A percentile compares a stretch with the other conserved stretches of the same genome.
Evolutionary conservation across 306 rosid genomes (phyloP).

Genomic region (Vigna angularis): DNA sequence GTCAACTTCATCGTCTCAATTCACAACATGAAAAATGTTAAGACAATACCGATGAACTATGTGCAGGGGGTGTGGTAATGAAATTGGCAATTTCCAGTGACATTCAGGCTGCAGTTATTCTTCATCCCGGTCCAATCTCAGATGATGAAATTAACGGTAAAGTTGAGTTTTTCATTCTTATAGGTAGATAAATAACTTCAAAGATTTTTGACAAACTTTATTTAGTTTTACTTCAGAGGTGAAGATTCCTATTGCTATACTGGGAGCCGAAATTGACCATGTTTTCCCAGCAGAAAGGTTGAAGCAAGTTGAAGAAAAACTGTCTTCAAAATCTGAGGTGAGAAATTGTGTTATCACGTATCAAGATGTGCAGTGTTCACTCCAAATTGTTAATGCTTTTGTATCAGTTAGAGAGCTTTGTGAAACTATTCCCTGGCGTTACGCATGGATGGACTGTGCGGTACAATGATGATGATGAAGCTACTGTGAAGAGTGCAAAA

Average conservation of each 20-base stretch:
- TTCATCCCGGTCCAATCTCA: slow-evolving; percentile 52
- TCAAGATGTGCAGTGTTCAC: background rate
- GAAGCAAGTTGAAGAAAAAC: slow-evolving; percentile 51
- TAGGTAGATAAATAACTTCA: background rate
- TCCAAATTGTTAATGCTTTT: slow-evolving; percentile 7
- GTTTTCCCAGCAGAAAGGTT: slow-evolving; percentile 47
- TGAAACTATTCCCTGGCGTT: slow-evolving; percentile 67
- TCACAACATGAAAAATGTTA: background rate
- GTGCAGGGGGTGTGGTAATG: slow-evolving; percentile 53
- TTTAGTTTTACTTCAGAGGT: slow-evolving; percentile 46
- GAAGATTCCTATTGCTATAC: slow-evolving; percentile 57
- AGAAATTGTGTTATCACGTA: background rate
- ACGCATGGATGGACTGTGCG: slow-evolving; percentile 70
- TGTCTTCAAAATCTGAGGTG: slow-evolving; percentile 58
- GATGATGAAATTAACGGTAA: slow-evolving; percentile 46
- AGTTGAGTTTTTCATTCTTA: background rate
- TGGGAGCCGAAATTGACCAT: slow-evolving; percentile 59
- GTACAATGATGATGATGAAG: slow-evolving; percentile 59
- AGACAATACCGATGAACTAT: slow-evolving; percentile 3
- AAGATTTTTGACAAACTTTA: slow-evolving; percentile 1
- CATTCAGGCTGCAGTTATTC: slow-evolving; percentile 56
- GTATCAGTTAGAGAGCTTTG: slow-evolving; percentile 59
- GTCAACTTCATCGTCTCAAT: background rate
- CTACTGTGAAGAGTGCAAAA: slow-evolving; percentile 59
- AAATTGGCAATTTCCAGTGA: slow-evolving; percentile 49